phyloP scores from a whole-genome alignment of 257 asterid genomes.

The Solanum chiquidenum region DNA sequence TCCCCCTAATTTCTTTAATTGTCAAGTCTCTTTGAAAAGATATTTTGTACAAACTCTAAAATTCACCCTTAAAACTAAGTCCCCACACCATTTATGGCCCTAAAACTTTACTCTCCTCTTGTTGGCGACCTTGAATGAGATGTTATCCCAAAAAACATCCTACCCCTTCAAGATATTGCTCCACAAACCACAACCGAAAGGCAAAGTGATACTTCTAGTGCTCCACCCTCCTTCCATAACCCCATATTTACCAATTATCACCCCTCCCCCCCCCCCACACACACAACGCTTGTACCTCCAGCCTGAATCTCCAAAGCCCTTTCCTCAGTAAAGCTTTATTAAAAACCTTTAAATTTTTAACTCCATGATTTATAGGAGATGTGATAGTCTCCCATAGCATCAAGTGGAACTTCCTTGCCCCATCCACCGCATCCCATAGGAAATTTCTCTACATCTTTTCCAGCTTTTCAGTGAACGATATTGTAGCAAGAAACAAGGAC shows the following conservation, averaged over 20 bases:
- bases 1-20: background rate
- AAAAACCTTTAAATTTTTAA: background rate
- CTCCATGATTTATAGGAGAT: background rate
- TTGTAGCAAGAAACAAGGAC: background rate
- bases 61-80: background rate
- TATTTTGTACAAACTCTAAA: background rate
- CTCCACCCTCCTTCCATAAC: background rate
- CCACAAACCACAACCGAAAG: background rate
- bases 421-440: background rate
- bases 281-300: background rate
- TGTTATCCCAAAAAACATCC: background rate
- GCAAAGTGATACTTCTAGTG: background rate
- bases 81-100: background rate
- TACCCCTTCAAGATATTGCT: background rate
- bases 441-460: background rate
- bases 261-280: background rate
- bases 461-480: background rate
- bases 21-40: background rate
- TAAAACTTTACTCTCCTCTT: background rate
- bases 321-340: background rate
- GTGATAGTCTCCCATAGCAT: background rate
- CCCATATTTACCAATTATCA: background rate
- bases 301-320: background rate
- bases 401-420: background rate
- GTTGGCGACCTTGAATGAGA: background rate